Evolutionary conservation across 2,329 filamentous ascomycete genomes (phyloP).

Genomic region (Coniochaeta pulveracea): DNA sequence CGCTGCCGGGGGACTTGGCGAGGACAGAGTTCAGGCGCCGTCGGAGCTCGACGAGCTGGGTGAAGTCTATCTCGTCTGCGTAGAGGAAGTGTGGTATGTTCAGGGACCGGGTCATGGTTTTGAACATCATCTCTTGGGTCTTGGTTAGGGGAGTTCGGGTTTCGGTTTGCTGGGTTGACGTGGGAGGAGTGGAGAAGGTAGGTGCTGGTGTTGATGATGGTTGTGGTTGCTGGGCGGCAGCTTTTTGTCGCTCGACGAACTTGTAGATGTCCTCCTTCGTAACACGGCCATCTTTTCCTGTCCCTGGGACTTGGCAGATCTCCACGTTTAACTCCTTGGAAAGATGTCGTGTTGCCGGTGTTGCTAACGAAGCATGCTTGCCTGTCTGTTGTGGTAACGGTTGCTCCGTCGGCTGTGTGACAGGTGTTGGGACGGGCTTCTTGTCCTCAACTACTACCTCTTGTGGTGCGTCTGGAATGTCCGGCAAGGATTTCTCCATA

Average conservation of each 20-base stretch:
- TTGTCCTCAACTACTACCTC: background rate
- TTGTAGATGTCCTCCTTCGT: constrained; percentile 83
- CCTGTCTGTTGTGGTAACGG: constrained; percentile 39
- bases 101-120: constrained; percentile 87
- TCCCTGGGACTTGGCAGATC: constrained; percentile 69
- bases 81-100: constrained; percentile 93
- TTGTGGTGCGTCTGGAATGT: background rate
- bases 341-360: constrained; percentile 83
- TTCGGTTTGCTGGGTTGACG: constrained; percentile 48
- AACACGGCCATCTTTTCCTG: constrained; percentile 83
- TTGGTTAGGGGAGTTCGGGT: constrained; percentile 59
- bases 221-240: constrained; percentile 7
- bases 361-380: constrained; percentile 67
- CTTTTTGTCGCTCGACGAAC: constrained; percentile 46
- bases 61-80: constrained; percentile 79
- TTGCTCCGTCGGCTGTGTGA: constrained; percentile 14
- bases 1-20: constrained; percentile 21
- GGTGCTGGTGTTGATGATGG: constrained; percentile 15
- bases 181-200: constrained; percentile 7
- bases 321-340: constrained; percentile 69
- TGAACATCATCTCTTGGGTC: constrained; percentile 91
- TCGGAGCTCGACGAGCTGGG: constrained; percentile 61
- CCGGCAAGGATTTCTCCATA: background rate
- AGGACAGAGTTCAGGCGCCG: constrained; percentile 61
- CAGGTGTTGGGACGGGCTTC: background rate